Evolutionary conservation across 441 rosid species (phyloP).

Genomic region (Hypseocharis bilobata): DNA sequence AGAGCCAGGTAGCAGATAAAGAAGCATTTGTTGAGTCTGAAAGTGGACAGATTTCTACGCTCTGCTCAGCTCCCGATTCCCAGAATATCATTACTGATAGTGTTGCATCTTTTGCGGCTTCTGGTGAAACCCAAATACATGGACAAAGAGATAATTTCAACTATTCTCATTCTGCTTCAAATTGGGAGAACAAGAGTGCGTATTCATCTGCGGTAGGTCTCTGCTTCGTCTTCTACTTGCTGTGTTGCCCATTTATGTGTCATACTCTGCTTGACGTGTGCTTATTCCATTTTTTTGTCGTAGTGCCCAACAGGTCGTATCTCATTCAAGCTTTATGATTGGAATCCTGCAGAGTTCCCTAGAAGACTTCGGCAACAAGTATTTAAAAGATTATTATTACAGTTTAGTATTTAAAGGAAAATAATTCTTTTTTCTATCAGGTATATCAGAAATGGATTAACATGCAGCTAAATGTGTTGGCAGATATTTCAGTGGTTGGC

Average conservation of each 20-base stretch:
- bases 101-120: conserved; percentile 40
- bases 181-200: conserved; percentile 49
- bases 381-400: conserved; percentile 44
- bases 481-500: conserved; percentile 95
- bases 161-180: conserved; percentile 47
- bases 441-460: conserved; percentile 29
- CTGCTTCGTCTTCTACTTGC: conserved; percentile 14
- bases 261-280: conserved; percentile 3
- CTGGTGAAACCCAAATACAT: conserved; percentile 43
- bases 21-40: conserved; percentile 51
- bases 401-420: conserved; percentile 50
- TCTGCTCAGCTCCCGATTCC: conserved; percentile 37
- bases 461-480: conserved; percentile 22
- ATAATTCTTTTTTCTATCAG: conserved; percentile 10
- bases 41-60: conserved; percentile 41
- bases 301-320: conserved; percentile 95
- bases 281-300: conserved; percentile 28
- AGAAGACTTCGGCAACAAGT: conserved; percentile 98
- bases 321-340: conserved; percentile 94
- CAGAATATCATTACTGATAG: conserved; percentile 51
- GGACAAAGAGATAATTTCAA: conserved; percentile 52
- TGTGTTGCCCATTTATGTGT: neutral
- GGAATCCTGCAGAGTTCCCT: conserved; percentile 99
- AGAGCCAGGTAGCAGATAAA: conserved; percentile 43
- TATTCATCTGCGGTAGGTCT: conserved; percentile 69